Conservation (phyloP, 2,329 filamentous ascomycete genomes). For the Juglanconis sp. region DNA sequence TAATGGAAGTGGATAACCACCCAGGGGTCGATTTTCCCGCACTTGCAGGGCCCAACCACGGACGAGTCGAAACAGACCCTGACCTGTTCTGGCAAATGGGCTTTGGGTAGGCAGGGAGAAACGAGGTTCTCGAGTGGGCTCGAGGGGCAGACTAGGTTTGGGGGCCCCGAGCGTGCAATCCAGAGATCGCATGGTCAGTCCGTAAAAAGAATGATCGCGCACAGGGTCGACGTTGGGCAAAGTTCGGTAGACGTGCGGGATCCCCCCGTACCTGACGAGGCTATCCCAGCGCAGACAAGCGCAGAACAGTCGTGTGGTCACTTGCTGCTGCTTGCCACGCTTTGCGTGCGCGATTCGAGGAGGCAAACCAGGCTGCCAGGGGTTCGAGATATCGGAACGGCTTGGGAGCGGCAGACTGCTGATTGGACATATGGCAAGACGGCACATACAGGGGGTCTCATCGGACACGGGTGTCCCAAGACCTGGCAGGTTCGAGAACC, state of each 20-base stretch:
- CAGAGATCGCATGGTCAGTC: constrained; percentile 26
- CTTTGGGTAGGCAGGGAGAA: constrained; percentile 31
- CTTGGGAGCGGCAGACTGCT: background rate
- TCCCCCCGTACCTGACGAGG: constrained; percentile 5
- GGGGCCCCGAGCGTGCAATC: constrained; percentile 19
- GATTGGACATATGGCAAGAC: background rate
- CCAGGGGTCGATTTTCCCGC: constrained; percentile 20
- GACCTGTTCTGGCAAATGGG: constrained; percentile 32
- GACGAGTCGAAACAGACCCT: constrained; percentile 44
- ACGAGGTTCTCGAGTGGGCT: constrained; percentile 23
- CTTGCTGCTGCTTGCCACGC: constrained; percentile 17
- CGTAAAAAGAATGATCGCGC: constrained; percentile 29
- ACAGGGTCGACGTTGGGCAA: constrained; percentile 27
- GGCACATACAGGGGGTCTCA: background rate
- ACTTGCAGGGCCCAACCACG: constrained; percentile 33
- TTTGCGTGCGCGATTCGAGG: background rate
- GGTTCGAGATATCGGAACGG: background rate
- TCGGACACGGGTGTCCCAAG: background rate
- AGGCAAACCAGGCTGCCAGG: background rate
- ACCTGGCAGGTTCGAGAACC: background rate
- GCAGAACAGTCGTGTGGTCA: constrained; percentile 3
- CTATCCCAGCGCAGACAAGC: constrained; percentile 8
- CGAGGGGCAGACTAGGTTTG: constrained; percentile 26
- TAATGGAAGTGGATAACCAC: constrained; percentile 12
- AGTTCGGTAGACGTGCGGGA: background rate